Percentiles rank a stretch among this genome's conserved stretches.
Conservation (phyloP, 306 rosid genomes). For the Abrus pulchellus region DNA sequence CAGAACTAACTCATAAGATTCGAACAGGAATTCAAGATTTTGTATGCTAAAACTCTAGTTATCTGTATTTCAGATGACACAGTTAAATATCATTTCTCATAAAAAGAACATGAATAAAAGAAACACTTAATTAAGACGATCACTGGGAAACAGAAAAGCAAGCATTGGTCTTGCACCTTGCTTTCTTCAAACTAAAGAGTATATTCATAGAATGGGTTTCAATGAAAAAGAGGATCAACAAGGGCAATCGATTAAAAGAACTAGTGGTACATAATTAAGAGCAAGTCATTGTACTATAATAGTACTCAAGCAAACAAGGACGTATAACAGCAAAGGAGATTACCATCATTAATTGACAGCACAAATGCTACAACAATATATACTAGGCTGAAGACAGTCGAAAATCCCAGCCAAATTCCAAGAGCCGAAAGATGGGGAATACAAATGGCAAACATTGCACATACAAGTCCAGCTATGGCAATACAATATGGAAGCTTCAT, state of each 20-base stretch:
- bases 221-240: neutral
- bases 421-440: slow-evolving; percentile 98
- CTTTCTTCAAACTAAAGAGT: slow-evolving; percentile 17
- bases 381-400: slow-evolving; percentile 77
- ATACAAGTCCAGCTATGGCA: slow-evolving; percentile 80
- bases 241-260: slow-evolving; percentile 23
- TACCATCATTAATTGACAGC: slow-evolving; percentile 82
- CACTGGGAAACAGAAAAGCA: slow-evolving; percentile 3
- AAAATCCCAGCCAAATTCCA: slow-evolving; percentile 88
- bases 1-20: slow-evolving; percentile 3
- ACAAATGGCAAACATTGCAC: slow-evolving; percentile 84
- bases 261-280: neutral
- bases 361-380: slow-evolving; percentile 70
- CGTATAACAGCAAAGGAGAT: slow-evolving; percentile 40
- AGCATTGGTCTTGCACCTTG: slow-evolving; percentile 4
- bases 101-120: slow-evolving; percentile 10
- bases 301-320: neutral
- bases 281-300: slow-evolving; percentile 9
- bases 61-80: slow-evolving; percentile 3
- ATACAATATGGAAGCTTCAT: slow-evolving; percentile 90
- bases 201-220: neutral
- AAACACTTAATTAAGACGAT: neutral
- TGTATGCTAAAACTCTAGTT: neutral
- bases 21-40: neutral
- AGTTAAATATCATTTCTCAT: neutral